Base-by-base conservation (phyloP, 192 early-diverging fungal genomes). In the Chytriomyces sp. region DNA sequence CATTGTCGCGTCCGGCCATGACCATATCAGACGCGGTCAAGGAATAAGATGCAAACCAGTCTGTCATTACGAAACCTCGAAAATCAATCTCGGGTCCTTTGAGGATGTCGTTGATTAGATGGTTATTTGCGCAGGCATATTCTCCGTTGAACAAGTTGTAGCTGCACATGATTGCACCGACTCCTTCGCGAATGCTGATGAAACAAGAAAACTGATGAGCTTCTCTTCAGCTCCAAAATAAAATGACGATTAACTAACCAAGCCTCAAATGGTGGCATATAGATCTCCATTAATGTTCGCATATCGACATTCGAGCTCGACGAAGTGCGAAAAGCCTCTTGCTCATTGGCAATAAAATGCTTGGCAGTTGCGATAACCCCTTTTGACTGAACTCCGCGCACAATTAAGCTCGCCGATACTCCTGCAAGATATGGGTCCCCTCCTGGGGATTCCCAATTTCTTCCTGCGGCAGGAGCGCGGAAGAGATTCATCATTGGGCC, bases 211-310 rank as follows among this genome's bases (percentile, higher is more conserved):
- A 35, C 35, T 35, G 35, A 35, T 35, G 35, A 35, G 35, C 1
- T 35, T 35, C 11, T 46, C 10, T 46, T 48, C 18, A 20, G 48
- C 11, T 9, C 13, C 48, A 68, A 68, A 68, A 68, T 64, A 13
- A 72, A 62, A 44, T n/a, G 11, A 61, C 9, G 0, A 45, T 26
- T 50, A 6, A 7, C 10, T 18, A 71, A 71, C 9, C 57, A 35
- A 9, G 80, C 86, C 62, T 87, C 79, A 72, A 92, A 91, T n/a
- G 90, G 88, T 49, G 69, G 79, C 9, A 88, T 47, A 70, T 91
- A 91, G 10, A 91, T 66, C 79, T 91, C 90, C 65, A 87, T 89
- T 13, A 92, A 50, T 6, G 89, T 87, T 53, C 88, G 62, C 45
- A 81, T 78, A 63, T 89, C 89, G 45, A 91, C 78, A 67, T 82